Base-by-base conservation (phyloP, 2,329 filamentous ascomycete species). In the Ophiostoma perfectum region DNA sequence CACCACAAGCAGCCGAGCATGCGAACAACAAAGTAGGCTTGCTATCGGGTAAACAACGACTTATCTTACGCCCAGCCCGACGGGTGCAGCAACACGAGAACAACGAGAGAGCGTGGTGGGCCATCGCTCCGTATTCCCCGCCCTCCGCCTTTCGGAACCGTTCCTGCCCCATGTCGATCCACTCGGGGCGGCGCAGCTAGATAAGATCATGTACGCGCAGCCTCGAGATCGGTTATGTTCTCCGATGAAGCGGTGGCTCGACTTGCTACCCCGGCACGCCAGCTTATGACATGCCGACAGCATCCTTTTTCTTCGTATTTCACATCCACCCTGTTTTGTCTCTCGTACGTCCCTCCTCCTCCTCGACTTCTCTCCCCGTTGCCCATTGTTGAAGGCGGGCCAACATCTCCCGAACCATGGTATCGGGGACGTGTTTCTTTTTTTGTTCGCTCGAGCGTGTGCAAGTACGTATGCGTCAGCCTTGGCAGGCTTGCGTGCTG, bases 331-430 rank as follows among this genome's bases (percentile, higher is more conserved):
- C 12, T 14, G 12, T 12, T 14, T 12, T 7, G 18, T 60, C 18
- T 63, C 58, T 12, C 39, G n/a, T 39, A 6, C 5, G 14, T 39
- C 42, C 38, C 7, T n/a, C 36, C 5, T 11, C 14, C 14, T 39
- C 6, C 38, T 41, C 58, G 14, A 14, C 1, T 9, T 18, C 16
- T n/a, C 11, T 39, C n/a, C 52, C 47, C 47, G 5, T 12, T 66
- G 44, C 55, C 64, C 42, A 36, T 64, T 66, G 67, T 66, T 68
- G 67, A 68, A 66, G 64, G 64, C 64, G 52, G 67, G 55, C 67
- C n/a, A 39, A 18, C 39, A 27, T 44, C 39, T 9, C 16, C 60
- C 60, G n/a, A 44, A 9, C 38, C 16, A n/a, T 42, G 16, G 38
- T 16, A 9, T 41, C 60, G 39, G 60, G 8, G 60, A 18, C 6